Base-by-base conservation (phyloP, 768 basidiomycete species). In the Mycena rosella region DNA sequence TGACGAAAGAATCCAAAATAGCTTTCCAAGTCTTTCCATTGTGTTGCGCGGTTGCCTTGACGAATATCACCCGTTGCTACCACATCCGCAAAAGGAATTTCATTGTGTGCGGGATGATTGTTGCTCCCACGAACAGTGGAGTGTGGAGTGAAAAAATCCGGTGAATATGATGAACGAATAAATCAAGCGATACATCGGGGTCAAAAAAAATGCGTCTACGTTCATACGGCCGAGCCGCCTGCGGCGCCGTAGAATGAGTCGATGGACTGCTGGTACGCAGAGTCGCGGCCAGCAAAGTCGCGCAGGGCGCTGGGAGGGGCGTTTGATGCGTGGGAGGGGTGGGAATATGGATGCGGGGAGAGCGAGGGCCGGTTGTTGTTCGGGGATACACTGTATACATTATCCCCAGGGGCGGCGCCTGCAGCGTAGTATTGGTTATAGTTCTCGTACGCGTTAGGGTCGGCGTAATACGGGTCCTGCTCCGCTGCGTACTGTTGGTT, bases 221-320 rank as follows among this genome's bases (percentile, higher is more conserved):
- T 45, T 63, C 60, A 71, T 9, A 22, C 10, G 26, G 70, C 70
- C 66, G 63, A 65, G 11, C 70, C 70, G 11, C 70, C 70, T 57
- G 74, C 47, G 30, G 70, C 72, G 72, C 69, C 70, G 45, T 74
- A 73, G 70, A 74, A 74, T 36, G 73, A 74, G 45, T 74, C 73
- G 54, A 71, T 67, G 5, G 73, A 73, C 58, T 58, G 73, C 29
- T 73, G 64, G 60, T 70, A 71, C 17, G 30, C 30, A 29, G 72
- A 73, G 45, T 71, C 72, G 38, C 73, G 72, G 9, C 56, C 67
- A 17, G 34, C 49, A 30, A 65, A 47, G 14, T 65, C 54, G 38
- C 55, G 67, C 45, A 65, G 45, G 9, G 73, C 60, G 48, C 64
- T 62, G 27, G 73, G 69, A 18, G 69, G 63, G 1, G 55, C 68